Evolutionary conservation across 805 yeast species (phyloP), one percentile per base, ranked within the genome.

Genomic region (Nakazawaea pomicola): DNA sequence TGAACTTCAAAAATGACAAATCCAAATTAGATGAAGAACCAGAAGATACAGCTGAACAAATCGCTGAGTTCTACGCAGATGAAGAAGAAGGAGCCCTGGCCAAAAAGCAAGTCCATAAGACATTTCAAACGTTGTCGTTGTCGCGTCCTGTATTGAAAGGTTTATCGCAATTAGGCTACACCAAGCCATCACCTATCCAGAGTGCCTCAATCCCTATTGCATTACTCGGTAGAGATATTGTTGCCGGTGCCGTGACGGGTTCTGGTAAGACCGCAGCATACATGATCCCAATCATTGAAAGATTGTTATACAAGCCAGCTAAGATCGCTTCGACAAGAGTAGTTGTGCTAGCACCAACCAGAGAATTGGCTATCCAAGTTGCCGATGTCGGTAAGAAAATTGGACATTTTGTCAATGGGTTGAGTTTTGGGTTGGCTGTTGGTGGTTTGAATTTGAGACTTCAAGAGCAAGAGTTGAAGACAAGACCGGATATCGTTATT

Each of bases 181-280:
- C 78, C n/a, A 76, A 74, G 37, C 99, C 99, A 6, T 84, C 97
- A 0, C 95, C 96, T 11, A 87, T 93, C 65, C 99, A 93, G 67
- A 72, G 90, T 46, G 85, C 96, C 1, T 78, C 95, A 7, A 90
- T 93, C 47, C 99, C 99, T 11, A 80, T 91, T 43, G 96, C 96
- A 1, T 69, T 93, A 30, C 60, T 86, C 47, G 99, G 99, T 54
- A 91, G 87, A 57, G 99, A 93, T 63, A 79, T 93, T 38, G 96
- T 93, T 54, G 99, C 98, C 14, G 98, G 98, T 70, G 99, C 99
- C 27, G 96, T 87, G 18, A 93, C 99, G 4, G 99, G 99, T 68
- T 91, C 98, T 16, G 99, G 99, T 75, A 93, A 93, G 61, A 93
- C 99, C 18, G 99, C 97, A 2, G 99, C 99, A 1, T 93, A 88